Conservation (phyloP, 2,329 filamentous ascomycete genomes). For the Epichloe coenophiala region DNA sequence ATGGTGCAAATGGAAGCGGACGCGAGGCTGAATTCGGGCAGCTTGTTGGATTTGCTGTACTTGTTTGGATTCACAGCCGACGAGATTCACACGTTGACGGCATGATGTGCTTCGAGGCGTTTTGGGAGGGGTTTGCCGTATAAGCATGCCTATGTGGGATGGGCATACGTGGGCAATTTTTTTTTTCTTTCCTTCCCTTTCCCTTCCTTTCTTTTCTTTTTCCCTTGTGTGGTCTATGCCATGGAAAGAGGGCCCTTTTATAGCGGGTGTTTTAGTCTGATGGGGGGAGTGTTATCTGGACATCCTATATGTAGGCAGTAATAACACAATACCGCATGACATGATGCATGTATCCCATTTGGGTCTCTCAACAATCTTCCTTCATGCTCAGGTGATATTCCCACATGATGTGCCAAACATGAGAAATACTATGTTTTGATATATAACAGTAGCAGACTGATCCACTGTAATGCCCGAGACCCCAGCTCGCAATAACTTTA, state of each 20-base stretch:
- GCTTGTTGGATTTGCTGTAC: constrained; percentile 58
- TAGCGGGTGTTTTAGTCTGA: neutral
- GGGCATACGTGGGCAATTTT: neutral
- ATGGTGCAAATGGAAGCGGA: constrained; percentile 67
- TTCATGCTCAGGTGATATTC: neutral
- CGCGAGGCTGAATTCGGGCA: constrained; percentile 57
- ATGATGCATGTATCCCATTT: neutral
- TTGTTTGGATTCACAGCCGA: constrained; percentile 58
- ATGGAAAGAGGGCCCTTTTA: neutral
- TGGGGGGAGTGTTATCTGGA: neutral
- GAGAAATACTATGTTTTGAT: neutral
- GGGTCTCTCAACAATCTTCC: neutral
- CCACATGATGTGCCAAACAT: neutral
- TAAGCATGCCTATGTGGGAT: neutral
- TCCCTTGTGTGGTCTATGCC: neutral
- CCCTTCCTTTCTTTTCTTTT: neutral
- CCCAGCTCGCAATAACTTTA: neutral
- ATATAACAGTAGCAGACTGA: neutral
- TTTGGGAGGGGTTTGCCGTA: neutral
- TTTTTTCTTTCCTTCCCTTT: too few relatives aligned
- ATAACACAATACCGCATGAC: neutral
- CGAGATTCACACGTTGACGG: constrained; percentile 29
- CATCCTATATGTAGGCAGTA: neutral
- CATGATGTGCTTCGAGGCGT: neutral
- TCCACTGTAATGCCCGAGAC: neutral